A percentile compares a stretch with the other conserved stretches of the same genome.
These are phyloP conservation scores for Helianthus tuberosus DNA, from an alignment of 129 eudicot genomes.

Conservation along the genomic window DNA sequence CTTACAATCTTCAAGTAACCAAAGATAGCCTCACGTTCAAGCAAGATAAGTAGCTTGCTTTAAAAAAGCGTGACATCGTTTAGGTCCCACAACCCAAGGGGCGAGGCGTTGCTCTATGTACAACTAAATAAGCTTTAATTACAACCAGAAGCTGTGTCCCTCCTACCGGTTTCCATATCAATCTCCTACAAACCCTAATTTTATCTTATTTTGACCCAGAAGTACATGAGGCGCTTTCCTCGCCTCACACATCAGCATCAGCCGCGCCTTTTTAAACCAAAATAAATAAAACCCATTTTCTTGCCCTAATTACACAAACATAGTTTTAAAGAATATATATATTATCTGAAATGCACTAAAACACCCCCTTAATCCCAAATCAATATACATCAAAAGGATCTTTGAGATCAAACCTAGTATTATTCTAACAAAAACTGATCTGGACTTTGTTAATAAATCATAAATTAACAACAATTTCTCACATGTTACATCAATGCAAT, in stretches of 20 bases:
- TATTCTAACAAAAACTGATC: conserved; percentile 4
- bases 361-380: background rate
- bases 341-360: conserved; percentile 3
- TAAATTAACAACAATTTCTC: background rate
- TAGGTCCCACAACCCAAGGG: too few relatives aligned
- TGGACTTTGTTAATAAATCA: conserved; percentile 3
- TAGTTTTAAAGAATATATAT: too few relatives aligned
- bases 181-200: too few relatives aligned
- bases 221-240: too few relatives aligned
- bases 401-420: conserved; percentile 20
- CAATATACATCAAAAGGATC: conserved; percentile 6
- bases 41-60: background rate
- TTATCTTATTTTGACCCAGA: too few relatives aligned
- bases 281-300: background rate
- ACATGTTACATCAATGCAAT: background rate
- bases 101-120: too few relatives aligned
- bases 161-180: too few relatives aligned
- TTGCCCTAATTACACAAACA: conserved; percentile 1
- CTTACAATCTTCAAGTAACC: conserved; percentile 7
- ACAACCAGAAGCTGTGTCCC: too few relatives aligned
- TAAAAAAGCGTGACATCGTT: too few relatives aligned
- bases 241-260: too few relatives aligned
- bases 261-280: background rate
- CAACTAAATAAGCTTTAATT: too few relatives aligned
- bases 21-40: background rate